These are phyloP conservation scores for Nematocida sp. DNA, from an alignment of 371 early-diverging fungal species.

Conservation along the genomic window DNA sequence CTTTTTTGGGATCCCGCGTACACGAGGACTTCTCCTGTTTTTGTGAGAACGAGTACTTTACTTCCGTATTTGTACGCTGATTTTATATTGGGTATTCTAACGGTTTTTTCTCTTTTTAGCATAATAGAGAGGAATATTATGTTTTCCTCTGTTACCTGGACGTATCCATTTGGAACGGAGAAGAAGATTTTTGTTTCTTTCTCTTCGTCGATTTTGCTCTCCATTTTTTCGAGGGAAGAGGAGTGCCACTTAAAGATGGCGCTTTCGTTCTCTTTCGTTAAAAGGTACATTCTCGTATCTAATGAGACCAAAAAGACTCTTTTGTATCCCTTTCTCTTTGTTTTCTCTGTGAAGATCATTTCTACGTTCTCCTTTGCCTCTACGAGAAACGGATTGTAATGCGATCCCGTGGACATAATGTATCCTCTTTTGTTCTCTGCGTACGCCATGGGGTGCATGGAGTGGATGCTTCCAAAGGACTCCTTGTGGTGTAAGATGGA, in stretches of 20 bases:
- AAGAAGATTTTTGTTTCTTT: slow-evolving; percentile 5
- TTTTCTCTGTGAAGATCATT: slow-evolving; percentile 3
- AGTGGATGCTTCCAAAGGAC: neutral
- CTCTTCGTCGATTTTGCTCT: neutral
- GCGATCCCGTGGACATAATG: slow-evolving; percentile 12
- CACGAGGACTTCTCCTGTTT: slow-evolving; percentile 3
- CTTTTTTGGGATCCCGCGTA: slow-evolving; percentile 11
- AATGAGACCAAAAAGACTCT: slow-evolving; percentile 17
- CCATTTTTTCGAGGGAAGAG: neutral
- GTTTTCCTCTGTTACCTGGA: slow-evolving; percentile 19
- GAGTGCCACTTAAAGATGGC: slow-evolving; percentile 10
- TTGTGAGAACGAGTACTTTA: slow-evolving; percentile 13
- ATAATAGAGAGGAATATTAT: slow-evolving; percentile 5
- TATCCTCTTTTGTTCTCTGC: slow-evolving; percentile 9
- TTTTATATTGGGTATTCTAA: neutral
- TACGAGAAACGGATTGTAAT: neutral
- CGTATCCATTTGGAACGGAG: neutral
- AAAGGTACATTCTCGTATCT: neutral
- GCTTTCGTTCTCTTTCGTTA: slow-evolving; percentile 39
- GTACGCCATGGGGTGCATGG: neutral
- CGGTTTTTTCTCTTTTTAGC: slow-evolving; percentile 2
- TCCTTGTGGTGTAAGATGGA: neutral
- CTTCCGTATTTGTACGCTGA: neutral
- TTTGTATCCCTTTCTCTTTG: slow-evolving; percentile 32
- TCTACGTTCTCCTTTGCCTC: slow-evolving; percentile 22